Evolutionary conservation across 2,329 filamentous ascomycete species (phyloP).

Genomic region (Ophiostoma australiae): DNA sequence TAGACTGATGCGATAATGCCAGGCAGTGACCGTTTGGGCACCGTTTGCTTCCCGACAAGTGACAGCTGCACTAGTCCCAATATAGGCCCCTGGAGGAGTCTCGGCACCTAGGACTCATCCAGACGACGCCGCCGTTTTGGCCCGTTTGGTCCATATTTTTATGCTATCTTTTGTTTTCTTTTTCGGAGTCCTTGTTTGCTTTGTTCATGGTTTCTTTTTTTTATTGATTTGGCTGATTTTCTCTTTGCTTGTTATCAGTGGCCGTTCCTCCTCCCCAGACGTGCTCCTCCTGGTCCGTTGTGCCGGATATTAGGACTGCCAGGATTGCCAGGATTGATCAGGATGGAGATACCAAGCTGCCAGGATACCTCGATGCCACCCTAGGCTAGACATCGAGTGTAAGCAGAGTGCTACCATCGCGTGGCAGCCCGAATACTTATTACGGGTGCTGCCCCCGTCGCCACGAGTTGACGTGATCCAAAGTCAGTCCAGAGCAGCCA

Average conservation of each 20-base stretch:
- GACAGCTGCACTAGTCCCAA: background rate
- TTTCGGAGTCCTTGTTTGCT: background rate
- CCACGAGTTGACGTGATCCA: background rate
- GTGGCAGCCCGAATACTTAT: conserved; percentile 4
- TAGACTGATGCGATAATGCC: background rate
- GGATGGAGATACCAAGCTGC: background rate
- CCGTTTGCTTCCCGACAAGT: background rate
- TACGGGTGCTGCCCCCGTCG: background rate
- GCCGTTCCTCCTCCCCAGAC: background rate
- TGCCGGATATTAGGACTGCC: background rate
- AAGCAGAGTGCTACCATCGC: background rate
- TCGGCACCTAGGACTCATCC: background rate
- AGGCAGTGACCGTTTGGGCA: background rate
- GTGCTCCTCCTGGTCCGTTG: background rate
- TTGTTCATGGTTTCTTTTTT: background rate
- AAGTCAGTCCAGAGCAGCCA: background rate
- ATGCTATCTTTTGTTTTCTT: background rate
- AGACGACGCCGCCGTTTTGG: background rate
- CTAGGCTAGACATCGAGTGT: background rate
- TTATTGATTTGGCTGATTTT: background rate
- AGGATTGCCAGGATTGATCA: background rate
- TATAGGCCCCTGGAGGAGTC: background rate
- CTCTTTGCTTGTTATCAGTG: background rate
- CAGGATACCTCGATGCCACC: background rate
- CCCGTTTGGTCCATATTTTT: conserved; percentile 4